Evolutionary conservation across 352 stramenopile genomes (phyloP), one percentile per base, ranked within the genome.

Genomic region (Lagenidium sp.): DNA sequence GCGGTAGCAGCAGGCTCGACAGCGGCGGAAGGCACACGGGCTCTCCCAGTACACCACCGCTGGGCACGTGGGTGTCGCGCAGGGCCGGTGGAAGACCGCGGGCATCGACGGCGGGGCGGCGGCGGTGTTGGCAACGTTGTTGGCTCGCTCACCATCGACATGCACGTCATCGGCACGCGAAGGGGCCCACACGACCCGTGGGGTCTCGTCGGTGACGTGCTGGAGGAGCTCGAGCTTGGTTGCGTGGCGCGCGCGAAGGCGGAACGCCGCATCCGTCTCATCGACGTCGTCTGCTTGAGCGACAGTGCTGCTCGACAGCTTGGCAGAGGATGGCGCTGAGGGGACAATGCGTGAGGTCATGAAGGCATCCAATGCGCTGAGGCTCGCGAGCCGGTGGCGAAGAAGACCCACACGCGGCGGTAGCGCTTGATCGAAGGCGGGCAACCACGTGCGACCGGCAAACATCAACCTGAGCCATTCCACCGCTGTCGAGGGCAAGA

Each of bases 1-100:
- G 18, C 62, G 60, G 32, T 87, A 87, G 48, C 75, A 87, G 49
- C 75, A 87, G 28, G 58, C 81, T 22, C 71, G 64, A 37, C 71
- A 85, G 28, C 67, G 50, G 21, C 60, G 44, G 26, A 85, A 82
- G 4, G 50, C 38, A 29, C 75, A 87, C 21, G 23, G 36, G 83
- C 32, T 21, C 38, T 44, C 19, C 56, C 22, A n/a, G 30, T 53
- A 22, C 71, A 81, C 25, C 63, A 50, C 19, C 12, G 66, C 15
- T 32, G 28, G 8, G 28, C 28, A 32, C 28, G 28, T 32, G 28
- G 28, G 28, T 32, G n/a, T 68, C 2, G 37, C 56, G 60, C 61
- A 70, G 30, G 29, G 32, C 21, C 30, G 24, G 26, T 63, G 29
- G 30, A 50, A 58, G 29, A 55, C 51, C 28, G 48, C n/a, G n/a